Evolutionary conservation across 306 rosid genomes (phyloP).

Genomic region (Vachellia collinsii): DNA sequence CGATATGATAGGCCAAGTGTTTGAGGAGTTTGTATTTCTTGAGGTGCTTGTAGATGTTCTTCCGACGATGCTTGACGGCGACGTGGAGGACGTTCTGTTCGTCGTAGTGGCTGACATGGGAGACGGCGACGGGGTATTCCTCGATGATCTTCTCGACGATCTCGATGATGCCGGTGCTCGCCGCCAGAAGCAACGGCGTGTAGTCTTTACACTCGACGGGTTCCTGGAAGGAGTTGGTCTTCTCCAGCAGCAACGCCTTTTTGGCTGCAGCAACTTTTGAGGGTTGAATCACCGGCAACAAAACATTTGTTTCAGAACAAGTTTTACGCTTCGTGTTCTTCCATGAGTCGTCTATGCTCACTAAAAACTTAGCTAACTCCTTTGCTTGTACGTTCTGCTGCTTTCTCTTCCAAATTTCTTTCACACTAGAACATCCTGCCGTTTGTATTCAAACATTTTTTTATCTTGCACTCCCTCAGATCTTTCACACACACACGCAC

Average conservation of each 20-base stretch:
- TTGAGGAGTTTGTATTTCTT: neutral
- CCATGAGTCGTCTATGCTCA: neutral
- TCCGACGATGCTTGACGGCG: conserved; percentile 23
- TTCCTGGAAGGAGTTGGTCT: neutral
- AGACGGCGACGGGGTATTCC: conserved; percentile 13
- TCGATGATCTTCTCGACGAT: conserved; percentile 3
- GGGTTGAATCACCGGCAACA: neutral
- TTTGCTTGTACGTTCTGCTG: neutral
- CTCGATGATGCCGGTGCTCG: neutral
- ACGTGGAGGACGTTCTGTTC: conserved; percentile 38
- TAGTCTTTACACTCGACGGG: too few relatives aligned
- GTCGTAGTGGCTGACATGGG: neutral
- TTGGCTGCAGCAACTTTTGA: neutral
- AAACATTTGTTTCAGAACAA: neutral
- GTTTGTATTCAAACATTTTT: too few relatives aligned
- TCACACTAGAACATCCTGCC: neutral
- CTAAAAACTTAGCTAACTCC: neutral
- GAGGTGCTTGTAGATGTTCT: neutral
- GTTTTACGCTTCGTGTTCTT: neutral
- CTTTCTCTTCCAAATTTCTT: neutral
- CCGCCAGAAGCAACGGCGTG: conserved; percentile 31
- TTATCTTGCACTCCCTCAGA: too few relatives aligned
- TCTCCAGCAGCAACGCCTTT: neutral
- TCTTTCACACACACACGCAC: too few relatives aligned
- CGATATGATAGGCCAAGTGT: neutral